Percentiles rank a stretch among this genome's conserved stretches.
These are phyloP conservation scores for Metschnikowia baotianmanensis DNA, from an alignment of 805 yeast genomes.

Conservation along the genomic window DNA sequence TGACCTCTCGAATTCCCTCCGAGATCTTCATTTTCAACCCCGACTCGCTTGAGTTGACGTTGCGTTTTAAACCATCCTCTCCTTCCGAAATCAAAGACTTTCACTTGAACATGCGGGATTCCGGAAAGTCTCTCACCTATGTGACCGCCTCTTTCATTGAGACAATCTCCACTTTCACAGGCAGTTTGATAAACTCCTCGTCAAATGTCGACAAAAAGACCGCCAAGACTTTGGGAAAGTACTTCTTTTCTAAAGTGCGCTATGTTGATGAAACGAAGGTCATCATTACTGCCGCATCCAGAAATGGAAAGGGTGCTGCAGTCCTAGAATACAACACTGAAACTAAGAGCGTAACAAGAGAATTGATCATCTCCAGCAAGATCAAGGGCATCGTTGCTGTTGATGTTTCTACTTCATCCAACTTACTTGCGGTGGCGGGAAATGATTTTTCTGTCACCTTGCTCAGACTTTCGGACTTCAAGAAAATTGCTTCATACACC, in stretches of 20 bases:
- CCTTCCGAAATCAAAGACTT: conserved; percentile 60
- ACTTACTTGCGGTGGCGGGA: conserved; percentile 55
- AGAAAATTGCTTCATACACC: conserved; percentile 47
- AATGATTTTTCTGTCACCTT: conserved; percentile 66
- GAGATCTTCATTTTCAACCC: conserved; percentile 59
- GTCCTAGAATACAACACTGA: conserved; percentile 45
- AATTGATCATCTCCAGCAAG: conserved; percentile 43
- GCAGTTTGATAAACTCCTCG: conserved; percentile 32
- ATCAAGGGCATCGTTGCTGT: conserved; percentile 55
- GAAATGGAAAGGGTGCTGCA: conserved; percentile 36
- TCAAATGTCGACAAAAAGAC: conserved; percentile 20
- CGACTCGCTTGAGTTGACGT: conserved; percentile 50
- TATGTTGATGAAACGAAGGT: conserved; percentile 36
- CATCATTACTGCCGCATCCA: conserved; percentile 32
- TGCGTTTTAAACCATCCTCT: conserved; percentile 50
- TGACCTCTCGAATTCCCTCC: conserved; percentile 67
- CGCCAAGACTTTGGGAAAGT: conserved; percentile 22
- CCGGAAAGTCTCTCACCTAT: conserved; percentile 62
- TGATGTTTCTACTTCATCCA: conserved; percentile 42
- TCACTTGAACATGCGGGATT: conserved; percentile 54
- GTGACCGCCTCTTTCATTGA: conserved; percentile 55
- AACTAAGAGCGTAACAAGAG: conserved; percentile 41
- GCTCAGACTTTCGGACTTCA: conserved; percentile 51
- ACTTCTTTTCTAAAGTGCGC: conserved; percentile 42
- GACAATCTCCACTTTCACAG: conserved; percentile 49